These are phyloP conservation scores for Pseudocercospora macadamiae DNA, from an alignment of 2,329 filamentous ascomycete genomes.

Conservation along the genomic window DNA sequence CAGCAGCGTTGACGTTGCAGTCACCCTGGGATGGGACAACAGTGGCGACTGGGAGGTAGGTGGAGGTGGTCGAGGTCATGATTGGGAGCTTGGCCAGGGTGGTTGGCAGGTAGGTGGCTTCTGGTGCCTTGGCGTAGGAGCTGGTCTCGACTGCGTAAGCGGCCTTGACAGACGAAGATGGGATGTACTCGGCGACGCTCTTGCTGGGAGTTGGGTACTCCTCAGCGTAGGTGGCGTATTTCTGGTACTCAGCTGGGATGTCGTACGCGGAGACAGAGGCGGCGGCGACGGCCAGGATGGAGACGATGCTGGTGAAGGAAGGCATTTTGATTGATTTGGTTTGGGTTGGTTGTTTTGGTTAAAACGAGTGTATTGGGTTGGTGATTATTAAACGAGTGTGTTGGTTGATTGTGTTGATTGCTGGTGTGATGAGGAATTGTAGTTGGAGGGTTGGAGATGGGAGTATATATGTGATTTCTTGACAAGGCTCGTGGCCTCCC, in stretches of 20 bases:
- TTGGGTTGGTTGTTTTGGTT: not conserved
- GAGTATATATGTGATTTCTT: not conserved
- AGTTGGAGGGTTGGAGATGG: not conserved
- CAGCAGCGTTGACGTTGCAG: not conserved
- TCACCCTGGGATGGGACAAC: not conserved
- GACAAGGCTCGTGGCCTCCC: not conserved
- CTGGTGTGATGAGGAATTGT: slow-evolving; percentile 4
- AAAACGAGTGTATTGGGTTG: slow-evolving; percentile 1
- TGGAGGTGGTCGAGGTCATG: not conserved
- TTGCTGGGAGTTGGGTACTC: not conserved
- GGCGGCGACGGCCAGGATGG: slow-evolving; percentile 3
- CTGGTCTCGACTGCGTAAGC: not conserved
- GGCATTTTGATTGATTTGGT: not conserved
- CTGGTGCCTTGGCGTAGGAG: not conserved
- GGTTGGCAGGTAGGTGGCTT: not conserved
- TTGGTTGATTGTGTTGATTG: not conserved
- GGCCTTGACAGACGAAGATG: not conserved
- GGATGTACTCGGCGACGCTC: not conserved
- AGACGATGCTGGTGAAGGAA: slow-evolving; percentile 6
- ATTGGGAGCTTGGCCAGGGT: not conserved
- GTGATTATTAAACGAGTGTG: slow-evolving; percentile 2
- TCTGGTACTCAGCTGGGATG: not conserved
- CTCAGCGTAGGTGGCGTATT: too few species aligned
- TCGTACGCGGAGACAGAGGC: not conserved
- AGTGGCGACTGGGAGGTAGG: not conserved